Evolutionary conservation across 306 rosid genomes (phyloP).

Genomic region (Citrullus colocynthis): DNA sequence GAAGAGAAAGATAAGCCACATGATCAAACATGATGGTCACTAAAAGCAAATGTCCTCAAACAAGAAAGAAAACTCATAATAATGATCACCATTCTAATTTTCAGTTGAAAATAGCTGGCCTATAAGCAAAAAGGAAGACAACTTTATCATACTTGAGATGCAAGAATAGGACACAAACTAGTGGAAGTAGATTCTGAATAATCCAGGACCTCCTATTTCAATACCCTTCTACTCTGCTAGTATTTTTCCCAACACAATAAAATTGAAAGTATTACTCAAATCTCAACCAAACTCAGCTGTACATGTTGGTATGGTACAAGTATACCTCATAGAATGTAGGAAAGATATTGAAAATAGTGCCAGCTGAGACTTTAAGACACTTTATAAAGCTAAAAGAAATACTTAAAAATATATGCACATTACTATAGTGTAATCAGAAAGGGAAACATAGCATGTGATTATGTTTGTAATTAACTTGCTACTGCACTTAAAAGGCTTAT

Average conservation of each 20-base stretch:
- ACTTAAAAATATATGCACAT: constrained; percentile 6
- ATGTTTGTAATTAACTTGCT: constrained; percentile 6
- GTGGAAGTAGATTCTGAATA: constrained; percentile 2
- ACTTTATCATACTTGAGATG: constrained; percentile 18
- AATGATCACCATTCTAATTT: neutral
- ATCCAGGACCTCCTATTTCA: neutral
- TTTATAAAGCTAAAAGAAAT: neutral
- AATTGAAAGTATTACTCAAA: neutral
- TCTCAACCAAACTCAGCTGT: constrained; percentile 5
- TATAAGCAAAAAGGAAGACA: constrained; percentile 7
- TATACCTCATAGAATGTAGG: constrained; percentile 8
- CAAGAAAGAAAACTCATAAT: constrained; percentile 7
- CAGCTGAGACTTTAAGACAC: neutral
- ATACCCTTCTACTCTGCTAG: neutral
- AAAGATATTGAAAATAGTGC: neutral
- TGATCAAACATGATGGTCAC: constrained; percentile 13
- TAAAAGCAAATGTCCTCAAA: constrained; percentile 10
- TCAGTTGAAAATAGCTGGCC: constrained; percentile 10
- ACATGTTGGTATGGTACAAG: neutral
- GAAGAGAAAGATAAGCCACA: constrained; percentile 4
- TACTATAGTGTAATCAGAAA: constrained; percentile 1
- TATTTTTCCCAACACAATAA: neutral
- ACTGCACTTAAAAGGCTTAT: neutral
- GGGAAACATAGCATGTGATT: constrained; percentile 11
- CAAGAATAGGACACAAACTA: constrained; percentile 20